Conservation (phyloP, 2,329 filamentous ascomycete species). For the Aquanectria penicillioides region DNA sequence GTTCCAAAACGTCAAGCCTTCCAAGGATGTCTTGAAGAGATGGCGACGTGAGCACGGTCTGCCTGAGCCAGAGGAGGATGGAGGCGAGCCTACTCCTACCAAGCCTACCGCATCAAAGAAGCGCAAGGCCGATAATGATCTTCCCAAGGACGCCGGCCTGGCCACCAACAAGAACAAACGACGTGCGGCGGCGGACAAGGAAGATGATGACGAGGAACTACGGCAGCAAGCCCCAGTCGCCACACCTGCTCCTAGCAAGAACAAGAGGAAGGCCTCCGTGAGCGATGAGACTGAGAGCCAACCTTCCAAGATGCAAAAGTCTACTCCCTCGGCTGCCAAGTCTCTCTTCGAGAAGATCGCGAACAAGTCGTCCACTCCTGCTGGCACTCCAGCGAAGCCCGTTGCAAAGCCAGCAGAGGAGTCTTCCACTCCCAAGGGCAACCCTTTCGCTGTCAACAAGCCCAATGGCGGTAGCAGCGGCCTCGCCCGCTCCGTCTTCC, state of each 20-base stretch:
- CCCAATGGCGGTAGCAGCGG: slow-evolving; percentile 45
- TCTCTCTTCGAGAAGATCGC: slow-evolving; percentile 67
- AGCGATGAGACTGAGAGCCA: slow-evolving; percentile 59
- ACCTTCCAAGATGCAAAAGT: slow-evolving; percentile 61
- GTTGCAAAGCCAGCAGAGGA: slow-evolving; percentile 40
- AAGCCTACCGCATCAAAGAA: slow-evolving; percentile 56
- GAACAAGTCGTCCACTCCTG: slow-evolving; percentile 56
- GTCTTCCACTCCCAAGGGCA: slow-evolving; percentile 44
- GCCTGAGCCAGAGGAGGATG: slow-evolving; percentile 60
- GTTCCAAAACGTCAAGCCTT: slow-evolving; percentile 70
- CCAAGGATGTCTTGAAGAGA: slow-evolving; percentile 65
- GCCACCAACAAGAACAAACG: slow-evolving; percentile 59
- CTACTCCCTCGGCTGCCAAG: slow-evolving; percentile 63
- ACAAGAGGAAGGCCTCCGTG: slow-evolving; percentile 62
- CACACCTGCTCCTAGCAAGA: slow-evolving; percentile 52
- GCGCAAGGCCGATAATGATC: slow-evolving; percentile 66
- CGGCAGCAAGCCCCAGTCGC: slow-evolving; percentile 27
- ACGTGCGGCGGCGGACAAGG: slow-evolving; percentile 54
- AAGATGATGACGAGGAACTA: slow-evolving; percentile 46
- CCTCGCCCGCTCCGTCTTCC: slow-evolving; percentile 56
- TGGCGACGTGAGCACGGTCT: slow-evolving; percentile 68
- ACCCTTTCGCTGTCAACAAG: slow-evolving; percentile 48
- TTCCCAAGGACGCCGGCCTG: slow-evolving; percentile 51
- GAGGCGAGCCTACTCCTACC: slow-evolving; percentile 43
- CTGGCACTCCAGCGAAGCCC: slow-evolving; percentile 46